Percentiles rank a stretch among this genome's conserved stretches.
Evolutionary conservation across 1,139 yeast species (phyloP).

Genomic region (Pichia sp.): DNA sequence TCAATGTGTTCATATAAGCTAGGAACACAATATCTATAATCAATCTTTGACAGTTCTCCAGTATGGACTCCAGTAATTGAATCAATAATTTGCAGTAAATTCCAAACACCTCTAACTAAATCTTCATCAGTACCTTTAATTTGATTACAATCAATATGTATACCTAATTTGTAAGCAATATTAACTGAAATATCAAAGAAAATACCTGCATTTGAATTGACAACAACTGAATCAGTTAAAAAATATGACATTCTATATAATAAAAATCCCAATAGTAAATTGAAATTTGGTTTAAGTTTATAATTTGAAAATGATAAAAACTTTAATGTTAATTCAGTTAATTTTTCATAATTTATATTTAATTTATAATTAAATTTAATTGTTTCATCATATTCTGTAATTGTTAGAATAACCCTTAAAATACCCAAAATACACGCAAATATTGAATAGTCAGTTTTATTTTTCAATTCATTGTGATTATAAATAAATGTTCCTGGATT

Average conservation of each 20-base stretch:
- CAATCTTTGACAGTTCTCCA: constrained; percentile 20
- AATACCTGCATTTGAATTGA: constrained; percentile 16
- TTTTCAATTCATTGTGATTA: neutral
- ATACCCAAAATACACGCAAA: constrained; percentile 5
- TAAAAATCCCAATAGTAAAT: constrained; percentile 14
- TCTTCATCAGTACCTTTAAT: constrained; percentile 8
- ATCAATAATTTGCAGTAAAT: constrained; percentile 16
- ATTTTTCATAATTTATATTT: constrained; percentile 3
- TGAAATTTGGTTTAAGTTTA: constrained; percentile 15
- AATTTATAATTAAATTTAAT: constrained; percentile 7
- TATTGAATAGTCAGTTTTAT: constrained; percentile 7
- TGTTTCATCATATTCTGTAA: constrained; percentile 2
- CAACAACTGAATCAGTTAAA: constrained; percentile 6
- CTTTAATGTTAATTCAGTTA: constrained; percentile 4
- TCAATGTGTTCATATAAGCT: constrained; percentile 6
- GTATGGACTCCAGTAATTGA: constrained; percentile 13
- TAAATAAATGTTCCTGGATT: constrained; percentile 3
- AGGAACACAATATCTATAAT: constrained; percentile 19
- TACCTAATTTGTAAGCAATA: constrained; percentile 7
- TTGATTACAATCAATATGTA: constrained; percentile 8
- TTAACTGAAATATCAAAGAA: constrained; percentile 1
- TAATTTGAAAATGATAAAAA: constrained; percentile 13
- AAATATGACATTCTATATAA: constrained; percentile 8
- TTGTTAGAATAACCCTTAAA: neutral
- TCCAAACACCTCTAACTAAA: constrained; percentile 15